A percentile compares a stretch with the other conserved stretches of the same genome.
Conservation (phyloP, 192 early-diverging fungal genomes). For the Cladochytrium replicatum region DNA sequence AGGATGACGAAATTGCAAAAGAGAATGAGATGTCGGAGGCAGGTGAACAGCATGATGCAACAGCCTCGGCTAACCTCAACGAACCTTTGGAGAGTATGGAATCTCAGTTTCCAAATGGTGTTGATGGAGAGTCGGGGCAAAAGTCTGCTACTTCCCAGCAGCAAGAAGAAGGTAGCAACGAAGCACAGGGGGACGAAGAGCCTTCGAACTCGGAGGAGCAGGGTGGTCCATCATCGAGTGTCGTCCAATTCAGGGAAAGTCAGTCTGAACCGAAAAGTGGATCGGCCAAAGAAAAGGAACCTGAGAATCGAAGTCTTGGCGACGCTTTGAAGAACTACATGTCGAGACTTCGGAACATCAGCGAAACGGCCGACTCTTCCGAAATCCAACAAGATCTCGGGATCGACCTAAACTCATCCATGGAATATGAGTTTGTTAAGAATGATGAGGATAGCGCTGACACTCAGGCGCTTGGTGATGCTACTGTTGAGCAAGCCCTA, state of each 20-base stretch:
- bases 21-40: conserved; percentile 14
- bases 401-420: no score
- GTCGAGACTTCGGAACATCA: conserved; percentile 65
- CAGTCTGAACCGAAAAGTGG: conserved; percentile 3
- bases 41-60: conserved; percentile 25
- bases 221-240: conserved; percentile 7
- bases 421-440: conserved; percentile 65
- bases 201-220: conserved; percentile 20
- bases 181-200: conserved; percentile 41
- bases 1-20: conserved; percentile 29
- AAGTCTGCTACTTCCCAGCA: conserved; percentile 26
- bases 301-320: conserved; percentile 68
- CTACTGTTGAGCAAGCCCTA: conserved; percentile 54
- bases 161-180: conserved; percentile 43
- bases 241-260: not conserved
- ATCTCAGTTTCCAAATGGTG: conserved; percentile 54
- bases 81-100: conserved; percentile 28
- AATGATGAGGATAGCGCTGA: conserved; percentile 65
- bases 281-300: conserved; percentile 13
- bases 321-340: conserved; percentile 92
- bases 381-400: conserved; percentile 31
- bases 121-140: conserved; percentile 52
- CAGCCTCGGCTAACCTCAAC: conserved; percentile 16
- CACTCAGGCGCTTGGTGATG: conserved; percentile 63
- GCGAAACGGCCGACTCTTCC: conserved; percentile 32